Evolutionary conservation across 75 land plant species (phyloP), one percentile per base, ranked within the genome.

Genomic region (Cupressus sempervirens): DNA sequence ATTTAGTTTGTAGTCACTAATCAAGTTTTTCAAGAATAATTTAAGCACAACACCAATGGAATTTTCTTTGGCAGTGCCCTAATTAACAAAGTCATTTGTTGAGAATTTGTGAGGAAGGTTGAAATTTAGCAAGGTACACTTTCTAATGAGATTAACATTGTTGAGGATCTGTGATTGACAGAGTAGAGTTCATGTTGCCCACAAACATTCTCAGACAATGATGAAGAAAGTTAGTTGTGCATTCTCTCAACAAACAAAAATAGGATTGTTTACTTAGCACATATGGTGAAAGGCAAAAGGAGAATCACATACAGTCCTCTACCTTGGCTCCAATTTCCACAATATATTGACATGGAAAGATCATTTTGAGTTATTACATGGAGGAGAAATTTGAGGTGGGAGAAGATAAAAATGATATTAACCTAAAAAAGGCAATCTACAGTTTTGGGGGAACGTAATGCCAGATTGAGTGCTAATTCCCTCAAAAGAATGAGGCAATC

Each of bases 401-500:
- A 20, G 81, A 77, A 16, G 81, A 77, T 7, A 43, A 26, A 43
- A 77, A 43, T 10, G 40, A 40, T 43, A 23, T 23, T 77, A 46
- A 10, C 1, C 23, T 10, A 8, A 77, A 77, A 77, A 77, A 6
- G 12, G 48, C 80, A 1, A 41, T 77, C 1, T 43, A 41, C 30
- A 77, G 50, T 43, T 77, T 77, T n/a, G n/a, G 48, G 30, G 81
- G 13, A 77, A 30, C 50, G 3, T 77, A 23, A 26, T 77, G 50
- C 23, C 23, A 9, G 13, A 77, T 2, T 77, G 81, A 77, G 81
- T n/a, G 50, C 48, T 11, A 41, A 77, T 77, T 77, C 81, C 23
- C 40, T 77, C 23, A 77, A 77, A 41, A 77, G 46, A 43, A 77
- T 40, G 81, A 43, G 41, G 81, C 77, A 43, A 75, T 75, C 65